phyloP scores from a whole-genome alignment of 495 filamentous ascomycete genomes.

The Hypoxylon lenormandii region DNA sequence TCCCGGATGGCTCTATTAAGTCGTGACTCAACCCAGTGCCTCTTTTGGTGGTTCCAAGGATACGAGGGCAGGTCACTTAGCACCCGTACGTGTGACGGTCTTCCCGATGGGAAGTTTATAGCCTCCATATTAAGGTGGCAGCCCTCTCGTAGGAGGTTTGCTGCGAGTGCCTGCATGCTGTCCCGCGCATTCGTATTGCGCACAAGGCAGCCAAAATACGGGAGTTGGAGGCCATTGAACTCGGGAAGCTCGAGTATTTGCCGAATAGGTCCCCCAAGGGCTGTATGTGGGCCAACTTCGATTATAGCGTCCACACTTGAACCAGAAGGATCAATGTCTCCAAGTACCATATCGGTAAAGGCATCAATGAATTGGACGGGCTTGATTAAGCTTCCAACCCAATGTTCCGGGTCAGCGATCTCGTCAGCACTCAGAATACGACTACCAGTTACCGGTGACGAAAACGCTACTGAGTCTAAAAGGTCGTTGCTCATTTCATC shows the following conservation, averaged over 20 bases:
- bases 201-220: slow-evolving; percentile 34
- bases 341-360: slow-evolving; percentile 35
- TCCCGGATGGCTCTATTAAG: slow-evolving; percentile 35
- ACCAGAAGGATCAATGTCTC: slow-evolving; percentile 16
- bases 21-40: slow-evolving; percentile 58
- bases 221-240: not conserved
- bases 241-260: slow-evolving; percentile 29
- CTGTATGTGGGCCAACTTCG: slow-evolving; percentile 60
- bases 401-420: slow-evolving; percentile 49
- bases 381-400: slow-evolving; percentile 56
- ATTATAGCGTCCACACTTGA: slow-evolving; percentile 30
- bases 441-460: slow-evolving; percentile 44
- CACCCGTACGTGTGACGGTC: slow-evolving; percentile 30
- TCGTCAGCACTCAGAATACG: not conserved
- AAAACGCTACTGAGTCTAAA: slow-evolving; percentile 28
- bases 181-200: slow-evolving; percentile 25
- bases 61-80: slow-evolving; percentile 47
- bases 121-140: slow-evolving; percentile 13
- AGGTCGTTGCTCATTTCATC: slow-evolving; percentile 21
- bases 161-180: slow-evolving; percentile 36
- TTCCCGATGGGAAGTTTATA: slow-evolving; percentile 32
- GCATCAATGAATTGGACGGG: slow-evolving; percentile 58
- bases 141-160: slow-evolving; percentile 13
- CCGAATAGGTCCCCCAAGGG: slow-evolving; percentile 50
- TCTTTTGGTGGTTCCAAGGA: slow-evolving; percentile 56